Evolutionary conservation across 2,329 filamentous ascomycete genomes (phyloP).

Genomic region (Plenodomus lindquistii): DNA sequence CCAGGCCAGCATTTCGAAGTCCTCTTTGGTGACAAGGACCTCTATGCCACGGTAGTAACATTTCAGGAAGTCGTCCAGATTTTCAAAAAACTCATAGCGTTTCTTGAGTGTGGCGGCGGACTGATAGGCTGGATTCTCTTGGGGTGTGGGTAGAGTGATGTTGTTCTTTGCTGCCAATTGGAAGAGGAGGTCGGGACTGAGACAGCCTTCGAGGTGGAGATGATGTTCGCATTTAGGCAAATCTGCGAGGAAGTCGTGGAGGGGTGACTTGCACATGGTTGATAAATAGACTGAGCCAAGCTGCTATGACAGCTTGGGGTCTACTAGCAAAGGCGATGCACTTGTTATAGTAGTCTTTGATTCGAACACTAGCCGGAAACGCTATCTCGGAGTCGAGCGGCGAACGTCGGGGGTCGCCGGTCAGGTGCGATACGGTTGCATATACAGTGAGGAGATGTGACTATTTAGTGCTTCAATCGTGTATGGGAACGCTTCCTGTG

Average conservation of each 20-base stretch:
- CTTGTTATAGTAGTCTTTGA: not conserved
- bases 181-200: conserved; percentile 73
- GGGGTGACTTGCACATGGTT: conserved; percentile 22
- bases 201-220: conserved; percentile 76
- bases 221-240: conserved; percentile 84
- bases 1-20: conserved; percentile 74
- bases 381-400: conserved; percentile 2
- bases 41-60: conserved; percentile 80
- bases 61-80: conserved; percentile 75
- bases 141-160: conserved; percentile 57
- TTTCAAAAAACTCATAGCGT: conserved; percentile 70
- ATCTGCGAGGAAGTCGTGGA: conserved; percentile 24
- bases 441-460: not conserved
- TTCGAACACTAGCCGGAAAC: not conserved
- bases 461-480: not conserved
- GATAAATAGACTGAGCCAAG: not conserved
- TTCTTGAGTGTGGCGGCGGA: conserved; percentile 62
- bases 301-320: too few species aligned
- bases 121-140: conserved; percentile 64
- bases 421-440: conserved; percentile 1
- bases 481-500: too few species aligned
- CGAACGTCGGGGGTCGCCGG: conserved; percentile 5
- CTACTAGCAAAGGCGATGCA: not conserved
- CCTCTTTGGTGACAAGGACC: conserved; percentile 65
- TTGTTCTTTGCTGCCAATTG: conserved; percentile 68